Evolutionary conservation across 208 protist species (phyloP).

Genomic region (Acanthamoeba castellanii): DNA sequence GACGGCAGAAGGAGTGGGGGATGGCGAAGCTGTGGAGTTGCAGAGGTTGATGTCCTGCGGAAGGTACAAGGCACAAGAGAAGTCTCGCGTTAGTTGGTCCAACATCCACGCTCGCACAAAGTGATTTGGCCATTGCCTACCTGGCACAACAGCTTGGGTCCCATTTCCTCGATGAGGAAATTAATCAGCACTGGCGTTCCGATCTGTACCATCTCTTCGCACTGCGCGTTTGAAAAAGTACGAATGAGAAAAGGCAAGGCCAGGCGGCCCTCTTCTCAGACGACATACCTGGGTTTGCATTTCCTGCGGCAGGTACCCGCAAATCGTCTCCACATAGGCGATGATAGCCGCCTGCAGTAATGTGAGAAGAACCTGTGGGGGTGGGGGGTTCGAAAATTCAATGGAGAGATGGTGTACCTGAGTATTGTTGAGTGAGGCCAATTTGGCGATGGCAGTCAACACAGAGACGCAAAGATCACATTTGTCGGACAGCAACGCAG

Average conservation of each 20-base stretch:
- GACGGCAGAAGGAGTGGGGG: background rate
- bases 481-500: background rate
- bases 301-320: constrained; percentile 23
- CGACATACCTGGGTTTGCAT: background rate
- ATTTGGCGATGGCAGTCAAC: constrained; percentile 26
- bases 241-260: background rate
- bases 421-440: background rate
- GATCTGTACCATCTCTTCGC: constrained; percentile 14
- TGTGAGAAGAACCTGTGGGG: background rate
- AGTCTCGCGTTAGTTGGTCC: no score
- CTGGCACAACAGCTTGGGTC: constrained; percentile 39
- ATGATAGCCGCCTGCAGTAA: constrained; percentile 26
- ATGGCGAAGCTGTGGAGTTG: background rate
- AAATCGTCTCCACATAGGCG: constrained; percentile 16
- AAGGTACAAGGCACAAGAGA: background rate
- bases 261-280: background rate
- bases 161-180: constrained; percentile 53
- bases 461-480: constrained; percentile 41
- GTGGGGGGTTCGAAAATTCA: background rate
- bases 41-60: constrained; percentile 49
- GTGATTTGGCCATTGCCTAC: background rate
- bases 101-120: background rate
- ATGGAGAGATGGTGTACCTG: background rate
- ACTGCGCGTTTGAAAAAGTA: background rate
- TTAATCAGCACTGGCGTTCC: constrained; percentile 41